These are phyloP conservation scores for Talaromyces funiculosus DNA, from an alignment of 2,329 filamentous ascomycete species.

Conservation along the genomic window DNA sequence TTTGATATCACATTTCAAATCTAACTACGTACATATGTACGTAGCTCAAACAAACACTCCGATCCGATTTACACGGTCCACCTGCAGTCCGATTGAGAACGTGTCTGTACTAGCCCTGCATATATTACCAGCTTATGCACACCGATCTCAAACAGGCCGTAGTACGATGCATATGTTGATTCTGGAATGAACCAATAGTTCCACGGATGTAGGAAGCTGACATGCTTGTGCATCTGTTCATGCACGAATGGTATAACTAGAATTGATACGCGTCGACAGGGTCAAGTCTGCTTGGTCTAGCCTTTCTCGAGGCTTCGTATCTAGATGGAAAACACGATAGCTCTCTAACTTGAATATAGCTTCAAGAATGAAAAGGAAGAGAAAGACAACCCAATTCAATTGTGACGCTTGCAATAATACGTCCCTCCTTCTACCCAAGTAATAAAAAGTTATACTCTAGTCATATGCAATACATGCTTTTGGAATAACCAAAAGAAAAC, in stretches of 20 bases:
- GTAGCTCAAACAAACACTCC: no score
- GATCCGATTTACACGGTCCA: background rate
- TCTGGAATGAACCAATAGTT: background rate
- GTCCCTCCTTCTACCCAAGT: conserved; percentile 4
- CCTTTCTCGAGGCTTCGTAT: background rate
- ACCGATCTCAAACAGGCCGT: background rate
- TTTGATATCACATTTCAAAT: background rate
- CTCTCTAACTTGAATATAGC: background rate
- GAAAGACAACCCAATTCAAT: background rate
- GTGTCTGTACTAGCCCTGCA: background rate
- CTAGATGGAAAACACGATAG: no score
- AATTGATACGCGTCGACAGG: background rate
- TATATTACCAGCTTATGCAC: background rate
- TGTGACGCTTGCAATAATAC: background rate
- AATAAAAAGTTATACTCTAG: conserved; percentile 1
- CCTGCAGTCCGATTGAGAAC: background rate
- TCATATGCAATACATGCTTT: conserved; percentile 7
- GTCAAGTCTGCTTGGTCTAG: background rate
- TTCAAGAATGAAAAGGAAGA: background rate
- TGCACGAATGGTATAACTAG: background rate
- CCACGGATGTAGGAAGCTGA: background rate
- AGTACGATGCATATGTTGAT: background rate
- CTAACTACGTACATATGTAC: no score
- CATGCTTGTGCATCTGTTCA: background rate
- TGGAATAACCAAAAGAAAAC: background rate